Evolutionary conservation across 2,329 filamentous ascomycete genomes (phyloP), one percentile per base, ranked within the genome.

Genomic region (Stagonosporopsis rhizophila): DNA sequence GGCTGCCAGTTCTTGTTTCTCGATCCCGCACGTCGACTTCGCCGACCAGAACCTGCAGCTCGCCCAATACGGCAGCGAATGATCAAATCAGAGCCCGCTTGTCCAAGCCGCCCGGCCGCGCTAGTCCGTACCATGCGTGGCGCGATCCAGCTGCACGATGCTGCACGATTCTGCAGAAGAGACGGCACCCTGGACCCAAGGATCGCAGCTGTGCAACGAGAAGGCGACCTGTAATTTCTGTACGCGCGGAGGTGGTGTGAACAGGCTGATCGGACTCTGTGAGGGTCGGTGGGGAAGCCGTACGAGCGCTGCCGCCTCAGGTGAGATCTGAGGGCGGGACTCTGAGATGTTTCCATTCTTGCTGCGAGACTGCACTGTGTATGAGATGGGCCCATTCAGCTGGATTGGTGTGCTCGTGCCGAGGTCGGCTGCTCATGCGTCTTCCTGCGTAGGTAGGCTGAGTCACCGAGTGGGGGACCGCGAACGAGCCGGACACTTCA

Each of bases 161-260:
- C 53, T 56, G 53, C 47, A 48, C 47, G 47, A 56, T 52, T 25
- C 47, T 44, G 53, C 53, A 44, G 27, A 42, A 23, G n/a, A 45
- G 30, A 19, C 41, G 27, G 42, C 53, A 42, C 47, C 53, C 53
- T 48, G 47, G 53, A 44, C 47, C 53, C 47, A 47, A 35, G 47
- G 32, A 52, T 47, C 28, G 35, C 27, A 17, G 25, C 15, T 44
- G 53, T 56, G 38, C 25, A 6, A 56, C 53, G 44, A 14, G 23
- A 32, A 56, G 30, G 25, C 41, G 37, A 52, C 47, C 38, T 56
- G 53, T 56, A 56, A 56, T 56, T 25, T 56, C 53, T 52, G 47
- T 42, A 52, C 12, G 38, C 53, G 53, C 53, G 27, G 30, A 42
- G 22, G 41, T 34, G 50, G 35, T 30, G 45, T 41, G 46, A 23